Evolutionary conservation across 768 basidiomycete species (phyloP).

Genomic region (Auricularia heimuer): DNA sequence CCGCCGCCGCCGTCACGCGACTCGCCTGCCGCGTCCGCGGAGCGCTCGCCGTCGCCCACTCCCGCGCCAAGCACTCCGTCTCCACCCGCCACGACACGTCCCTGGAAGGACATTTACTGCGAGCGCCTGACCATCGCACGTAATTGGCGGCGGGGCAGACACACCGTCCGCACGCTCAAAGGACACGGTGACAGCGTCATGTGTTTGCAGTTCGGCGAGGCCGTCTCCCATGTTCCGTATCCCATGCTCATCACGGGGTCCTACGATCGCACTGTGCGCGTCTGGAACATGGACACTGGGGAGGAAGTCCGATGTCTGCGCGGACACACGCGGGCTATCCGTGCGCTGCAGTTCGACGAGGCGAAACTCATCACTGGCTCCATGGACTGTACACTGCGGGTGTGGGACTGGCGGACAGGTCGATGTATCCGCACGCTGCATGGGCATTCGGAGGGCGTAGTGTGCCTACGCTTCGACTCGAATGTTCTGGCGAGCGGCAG

Average conservation of each 20-base stretch:
- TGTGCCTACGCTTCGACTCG: slow-evolving; percentile 84
- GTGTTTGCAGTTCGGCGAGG: slow-evolving; percentile 92
- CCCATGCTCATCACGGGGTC: slow-evolving; percentile 96
- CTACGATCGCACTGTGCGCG: slow-evolving; percentile 86
- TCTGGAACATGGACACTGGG: slow-evolving; percentile 96
- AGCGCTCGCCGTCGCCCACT: slow-evolving; percentile 8
- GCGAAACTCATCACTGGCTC: slow-evolving; percentile 90
- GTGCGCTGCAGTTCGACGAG: slow-evolving; percentile 91
- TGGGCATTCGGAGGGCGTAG: slow-evolving; percentile 86
- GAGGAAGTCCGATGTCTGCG: slow-evolving; percentile 69
- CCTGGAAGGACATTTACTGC: slow-evolving; percentile 98
- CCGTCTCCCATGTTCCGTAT: slow-evolving; percentile 69
- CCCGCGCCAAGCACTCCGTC: slow-evolving; percentile 18
- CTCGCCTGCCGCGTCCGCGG: slow-evolving; percentile 7
- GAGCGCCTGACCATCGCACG: slow-evolving; percentile 94
- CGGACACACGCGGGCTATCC: slow-evolving; percentile 87
- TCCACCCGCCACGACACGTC: slow-evolving; percentile 51
- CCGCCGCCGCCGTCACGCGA: slow-evolving; percentile 2
- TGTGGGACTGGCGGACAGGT: slow-evolving; percentile 94
- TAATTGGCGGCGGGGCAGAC: slow-evolving; percentile 94
- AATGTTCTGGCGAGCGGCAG: slow-evolving; percentile 89
- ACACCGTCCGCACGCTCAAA: slow-evolving; percentile 70
- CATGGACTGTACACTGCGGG: slow-evolving; percentile 91
- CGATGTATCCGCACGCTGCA: slow-evolving; percentile 79
- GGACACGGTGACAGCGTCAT: slow-evolving; percentile 96